Evolutionary conservation across 2,329 filamentous ascomycete species (phyloP), one percentile per base, ranked within the genome.

Genomic region (Apiospora saccharicola): DNA sequence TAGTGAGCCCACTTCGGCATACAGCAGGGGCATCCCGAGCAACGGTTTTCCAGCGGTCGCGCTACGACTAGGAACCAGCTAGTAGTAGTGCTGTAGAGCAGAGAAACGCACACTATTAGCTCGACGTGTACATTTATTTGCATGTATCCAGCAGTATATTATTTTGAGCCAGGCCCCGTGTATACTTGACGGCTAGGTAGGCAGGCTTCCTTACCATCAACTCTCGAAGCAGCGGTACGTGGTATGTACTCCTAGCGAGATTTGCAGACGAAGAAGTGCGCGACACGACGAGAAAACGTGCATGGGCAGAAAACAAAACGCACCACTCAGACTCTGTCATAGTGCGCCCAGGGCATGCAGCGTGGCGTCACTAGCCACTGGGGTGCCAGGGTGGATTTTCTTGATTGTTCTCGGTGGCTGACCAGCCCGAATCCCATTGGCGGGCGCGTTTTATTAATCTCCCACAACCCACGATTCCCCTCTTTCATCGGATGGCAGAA

Each of bases 281-380:
- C 30, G 37, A n/a, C 49, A 24, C 30, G 12, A 53, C 12, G 49
- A 53, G 49, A 53, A 30, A 53, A 53, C 53, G 19, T 37, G 30
- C 30, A 22, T 30, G 53, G 30, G 53, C 24, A 53, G 24, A 16
- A 34, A 14, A 34, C 26, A 34, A 34, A 61, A 64, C 10, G 26
- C 22, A 34, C 34, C 57, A 41, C 34, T 64, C 57, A n/a, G 57
- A 41, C 57, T 64, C 57, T 64, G 34, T 64, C 57, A 64, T 41
- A 64, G 57, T 41, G 34, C 57, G 57, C 57, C 57, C 57, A 34
- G 41, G 57, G 19, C 34, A 41, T 41, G 57, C 57, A 64, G 57
- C 57, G 57, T 64, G 57, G 57, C 30, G 57, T 64, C 57, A 64
- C 57, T 64, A 64, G 57, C 57, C 57, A 64, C 57, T 64, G 57